These are phyloP conservation scores for Candida albicans DNA, from an alignment of 1,139 yeast genomes.

Conservation along the genomic window DNA sequence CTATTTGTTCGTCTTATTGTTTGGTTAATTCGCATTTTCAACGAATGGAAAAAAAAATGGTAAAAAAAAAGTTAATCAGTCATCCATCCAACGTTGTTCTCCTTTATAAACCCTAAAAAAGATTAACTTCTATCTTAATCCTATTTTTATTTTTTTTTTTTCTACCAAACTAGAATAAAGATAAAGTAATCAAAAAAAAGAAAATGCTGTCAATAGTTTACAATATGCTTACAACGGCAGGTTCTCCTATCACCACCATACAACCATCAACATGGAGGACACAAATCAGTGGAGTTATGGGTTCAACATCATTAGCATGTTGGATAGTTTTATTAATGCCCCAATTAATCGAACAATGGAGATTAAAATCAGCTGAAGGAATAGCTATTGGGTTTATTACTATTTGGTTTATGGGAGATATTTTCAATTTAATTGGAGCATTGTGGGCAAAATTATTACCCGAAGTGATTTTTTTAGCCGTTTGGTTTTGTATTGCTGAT, in stretches of 20 bases:
- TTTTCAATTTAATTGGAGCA: slow-evolving; percentile 67
- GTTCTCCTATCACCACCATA: background rate
- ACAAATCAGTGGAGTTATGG: slow-evolving; percentile 57
- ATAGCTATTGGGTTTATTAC: slow-evolving; percentile 67
- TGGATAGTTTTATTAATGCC: slow-evolving; percentile 83
- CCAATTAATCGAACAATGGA: slow-evolving; percentile 81
- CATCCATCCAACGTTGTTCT: no score
- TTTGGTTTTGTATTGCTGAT: slow-evolving; percentile 77
- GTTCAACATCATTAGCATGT: slow-evolving; percentile 68
- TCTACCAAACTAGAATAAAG: background rate
- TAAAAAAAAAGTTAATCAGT: no score
- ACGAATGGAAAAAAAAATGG: no score
- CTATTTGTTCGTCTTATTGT: no score
- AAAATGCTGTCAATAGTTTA: background rate
- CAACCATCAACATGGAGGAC: slow-evolving; percentile 1
- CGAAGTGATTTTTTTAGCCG: slow-evolving; percentile 66
- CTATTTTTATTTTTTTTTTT: background rate
- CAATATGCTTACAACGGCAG: background rate
- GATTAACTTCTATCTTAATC: background rate
- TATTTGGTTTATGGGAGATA: slow-evolving; percentile 75
- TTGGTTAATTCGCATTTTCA: no score
- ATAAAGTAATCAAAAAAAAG: background rate
- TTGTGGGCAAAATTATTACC: slow-evolving; percentile 72
- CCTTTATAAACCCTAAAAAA: no score
- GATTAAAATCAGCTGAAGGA: slow-evolving; percentile 75